A percentile compares a stretch with the other conserved stretches of the same genome.
Evolutionary conservation across 2,329 filamentous ascomycete species (phyloP).

Genomic region (Periglandula ipomoeae): DNA sequence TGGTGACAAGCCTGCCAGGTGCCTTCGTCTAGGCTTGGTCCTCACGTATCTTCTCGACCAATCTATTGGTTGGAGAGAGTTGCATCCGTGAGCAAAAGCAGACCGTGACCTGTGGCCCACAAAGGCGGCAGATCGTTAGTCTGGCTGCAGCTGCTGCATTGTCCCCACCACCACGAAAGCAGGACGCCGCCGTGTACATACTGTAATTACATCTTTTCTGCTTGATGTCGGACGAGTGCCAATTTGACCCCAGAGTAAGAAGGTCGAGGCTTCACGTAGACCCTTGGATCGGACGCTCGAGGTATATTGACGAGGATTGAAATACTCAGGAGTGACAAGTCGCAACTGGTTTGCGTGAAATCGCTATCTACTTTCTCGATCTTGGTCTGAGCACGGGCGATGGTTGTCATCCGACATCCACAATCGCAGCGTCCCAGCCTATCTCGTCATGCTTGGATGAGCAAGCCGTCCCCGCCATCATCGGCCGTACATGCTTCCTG

Average conservation of each 20-base stretch:
- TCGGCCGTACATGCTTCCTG: neutral
- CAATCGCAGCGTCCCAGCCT: neutral
- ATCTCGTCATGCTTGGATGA: neutral
- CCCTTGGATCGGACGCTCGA: neutral
- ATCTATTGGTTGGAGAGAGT: conserved; percentile 12
- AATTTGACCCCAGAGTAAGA: neutral
- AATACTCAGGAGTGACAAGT: neutral
- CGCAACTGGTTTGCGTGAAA: neutral
- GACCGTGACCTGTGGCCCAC: conserved; percentile 5
- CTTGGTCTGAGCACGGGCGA: neutral
- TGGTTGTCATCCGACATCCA: neutral
- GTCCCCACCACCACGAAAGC: conserved; percentile 7
- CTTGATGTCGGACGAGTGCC: neutral
- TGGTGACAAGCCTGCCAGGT: neutral
- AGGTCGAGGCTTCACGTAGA: neutral
- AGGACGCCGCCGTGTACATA: neutral
- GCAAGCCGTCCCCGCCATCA: neutral
- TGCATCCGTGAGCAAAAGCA: conserved; percentile 14
- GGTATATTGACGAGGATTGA: neutral
- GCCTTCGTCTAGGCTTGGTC: neutral
- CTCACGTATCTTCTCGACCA: neutral
- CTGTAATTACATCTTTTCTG: neutral
- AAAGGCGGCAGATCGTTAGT: conserved; percentile 9
- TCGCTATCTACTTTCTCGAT: neutral
- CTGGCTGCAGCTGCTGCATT: conserved; percentile 1